Evolutionary conservation across 192 early-diverging fungal genomes (phyloP).

Genomic region (Coemansia sp.): DNA sequence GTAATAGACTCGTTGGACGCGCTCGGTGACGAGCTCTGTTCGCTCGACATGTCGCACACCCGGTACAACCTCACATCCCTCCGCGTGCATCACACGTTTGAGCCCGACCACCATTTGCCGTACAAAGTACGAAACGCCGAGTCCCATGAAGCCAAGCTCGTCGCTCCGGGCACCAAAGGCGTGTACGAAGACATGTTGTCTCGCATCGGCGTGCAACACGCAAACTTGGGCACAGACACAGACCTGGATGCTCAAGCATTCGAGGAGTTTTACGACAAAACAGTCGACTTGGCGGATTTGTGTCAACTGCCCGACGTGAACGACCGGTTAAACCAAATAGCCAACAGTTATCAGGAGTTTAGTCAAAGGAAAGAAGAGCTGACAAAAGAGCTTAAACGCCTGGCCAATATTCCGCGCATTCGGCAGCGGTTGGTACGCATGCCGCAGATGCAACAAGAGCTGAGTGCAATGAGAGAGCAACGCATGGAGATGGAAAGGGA

Average conservation of each 20-base stretch:
- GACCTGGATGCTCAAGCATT: slow-evolving; percentile 50
- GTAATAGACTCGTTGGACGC: slow-evolving; percentile 40
- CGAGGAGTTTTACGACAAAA: slow-evolving; percentile 55
- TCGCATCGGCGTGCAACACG: slow-evolving; percentile 52
- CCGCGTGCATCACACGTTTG: slow-evolving; percentile 40
- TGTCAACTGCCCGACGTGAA: slow-evolving; percentile 53
- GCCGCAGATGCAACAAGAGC: slow-evolving; percentile 43
- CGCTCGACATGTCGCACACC: slow-evolving; percentile 38
- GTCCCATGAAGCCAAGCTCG: slow-evolving; percentile 50
- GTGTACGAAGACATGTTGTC: slow-evolving; percentile 55
- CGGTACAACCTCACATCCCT: slow-evolving; percentile 46
- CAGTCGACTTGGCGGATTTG: slow-evolving; percentile 49
- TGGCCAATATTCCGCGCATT: slow-evolving; percentile 47
- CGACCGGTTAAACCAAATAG: slow-evolving; percentile 50
- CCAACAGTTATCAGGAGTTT: slow-evolving; percentile 52
- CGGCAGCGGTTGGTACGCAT: slow-evolving; percentile 33
- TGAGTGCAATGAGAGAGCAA: slow-evolving; percentile 21
- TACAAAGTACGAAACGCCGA: slow-evolving; percentile 46
- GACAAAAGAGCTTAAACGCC: slow-evolving; percentile 37
- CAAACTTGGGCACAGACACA: slow-evolving; percentile 33
- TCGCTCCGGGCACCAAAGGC: slow-evolving; percentile 52
- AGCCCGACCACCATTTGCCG: slow-evolving; percentile 35
- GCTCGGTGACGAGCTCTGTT: slow-evolving; percentile 43
- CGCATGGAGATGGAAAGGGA: slow-evolving; percentile 33
- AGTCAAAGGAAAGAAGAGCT: slow-evolving; percentile 45